Base-by-base conservation (phyloP, 768 basidiomycete genomes). In the Boletellus sp. region DNA sequence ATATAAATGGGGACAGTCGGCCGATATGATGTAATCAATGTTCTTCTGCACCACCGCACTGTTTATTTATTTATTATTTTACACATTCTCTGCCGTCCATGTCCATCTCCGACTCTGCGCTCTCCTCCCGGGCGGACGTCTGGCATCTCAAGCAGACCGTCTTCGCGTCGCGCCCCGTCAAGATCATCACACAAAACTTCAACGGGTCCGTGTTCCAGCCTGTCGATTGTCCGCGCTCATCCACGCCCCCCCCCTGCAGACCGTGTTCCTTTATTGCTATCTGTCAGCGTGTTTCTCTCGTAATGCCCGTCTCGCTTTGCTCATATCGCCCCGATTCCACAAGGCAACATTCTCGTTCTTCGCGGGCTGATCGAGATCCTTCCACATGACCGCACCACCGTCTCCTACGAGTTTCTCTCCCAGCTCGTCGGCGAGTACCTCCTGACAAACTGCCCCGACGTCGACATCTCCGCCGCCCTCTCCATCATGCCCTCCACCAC, bases 221-320 rank as follows among this genome's bases (percentile, higher is more conserved):
- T 15, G n/a, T 26, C 3, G 23, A 24, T 20, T 16, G 31, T 36
- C n/a, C 13, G 17, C 8, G 26, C 36, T 42, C 35, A 35, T 36
- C 19, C 42, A 16, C 8, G 32, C 11, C 40, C 16, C 6, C 34
- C 7, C n/a, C n/a, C n/a, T n/a, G n/a, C 62, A 94, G 92, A 9
- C 91, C 92, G 9, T 94, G 92, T 62, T 92, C 90, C 0, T 88
- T 94, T 56, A 90, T 94, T 58, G 92, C 91, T 23, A 87, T 93
- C 51, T 93, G 90, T 89, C 61, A 58, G 78, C 64, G 3, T 8
- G 31, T n/a, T n/a, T 37, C 36, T 33, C 12, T 13, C 15, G 12
- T 44, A 3, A 4, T 22, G 32, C 12, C 23, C 13, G 16, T 15
- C 37, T 4, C 36, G 1, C 36, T 32, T n/a, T 31, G 16, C 19